Percentiles rank a stretch among this genome's conserved stretches.
Evolutionary conservation across 345 rosid genomes (phyloP).

Genomic region (Iberis pinnata): DNA sequence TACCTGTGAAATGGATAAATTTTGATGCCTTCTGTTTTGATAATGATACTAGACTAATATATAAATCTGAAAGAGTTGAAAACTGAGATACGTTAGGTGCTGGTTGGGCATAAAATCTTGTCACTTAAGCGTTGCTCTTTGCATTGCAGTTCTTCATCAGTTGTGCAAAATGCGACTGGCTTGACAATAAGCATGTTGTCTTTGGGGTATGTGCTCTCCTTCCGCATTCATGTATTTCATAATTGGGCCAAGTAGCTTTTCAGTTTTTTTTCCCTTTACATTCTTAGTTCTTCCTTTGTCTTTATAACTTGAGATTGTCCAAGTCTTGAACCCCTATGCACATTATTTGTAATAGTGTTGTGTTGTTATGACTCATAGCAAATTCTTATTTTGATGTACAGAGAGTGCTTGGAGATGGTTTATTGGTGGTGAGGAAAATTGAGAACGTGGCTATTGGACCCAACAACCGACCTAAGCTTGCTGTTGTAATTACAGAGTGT

Average conservation of each 20-base stretch:
- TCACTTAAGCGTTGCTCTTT: slow-evolving; percentile 3
- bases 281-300: slow-evolving; percentile 8
- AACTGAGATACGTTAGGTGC: neutral
- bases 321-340: neutral
- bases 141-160: slow-evolving; percentile 83
- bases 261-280: neutral
- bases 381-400: slow-evolving; percentile 24
- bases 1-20: neutral
- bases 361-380: slow-evolving; percentile 5
- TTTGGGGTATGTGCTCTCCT: slow-evolving; percentile 74
- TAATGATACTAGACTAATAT: neutral
- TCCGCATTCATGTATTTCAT: neutral
- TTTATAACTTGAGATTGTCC: neutral
- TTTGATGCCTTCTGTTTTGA: slow-evolving; percentile 1
- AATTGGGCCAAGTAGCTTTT: neutral
- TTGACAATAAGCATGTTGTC: slow-evolving; percentile 90
- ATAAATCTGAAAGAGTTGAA: neutral
- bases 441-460: slow-evolving; percentile 96
- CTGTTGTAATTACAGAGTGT: slow-evolving; percentile 72
- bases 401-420: slow-evolving; percentile 94
- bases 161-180: slow-evolving; percentile 98
- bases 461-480: slow-evolving; percentile 80
- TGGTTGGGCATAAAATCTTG: neutral
- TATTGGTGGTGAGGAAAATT: slow-evolving; percentile 73
- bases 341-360: neutral